These are phyloP conservation scores for Aureobasidium namibiae DNA, from an alignment of 2,329 filamentous ascomycete genomes.

Conservation along the genomic window DNA sequence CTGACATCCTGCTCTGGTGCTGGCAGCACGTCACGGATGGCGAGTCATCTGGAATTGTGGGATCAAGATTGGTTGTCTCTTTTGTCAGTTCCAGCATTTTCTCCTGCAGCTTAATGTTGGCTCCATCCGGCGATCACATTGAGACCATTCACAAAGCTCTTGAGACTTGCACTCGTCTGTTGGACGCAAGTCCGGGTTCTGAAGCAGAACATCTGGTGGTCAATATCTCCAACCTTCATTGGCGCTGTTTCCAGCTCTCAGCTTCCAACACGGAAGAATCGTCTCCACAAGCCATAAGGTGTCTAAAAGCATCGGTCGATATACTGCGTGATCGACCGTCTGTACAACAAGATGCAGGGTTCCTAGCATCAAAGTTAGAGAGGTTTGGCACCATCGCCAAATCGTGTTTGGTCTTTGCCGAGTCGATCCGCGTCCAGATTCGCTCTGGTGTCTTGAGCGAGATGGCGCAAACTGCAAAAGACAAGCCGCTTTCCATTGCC, in stretches of 20 bases:
- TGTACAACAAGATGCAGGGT: conserved; percentile 51
- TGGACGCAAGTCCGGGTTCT: background rate
- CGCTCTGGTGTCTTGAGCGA: background rate
- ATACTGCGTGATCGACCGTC: conserved; percentile 47
- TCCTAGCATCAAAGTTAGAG: conserved; percentile 58
- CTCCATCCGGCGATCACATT: background rate
- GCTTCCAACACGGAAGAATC: background rate
- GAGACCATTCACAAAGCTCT: background rate
- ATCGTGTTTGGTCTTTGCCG: background rate
- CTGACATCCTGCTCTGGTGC: background rate
- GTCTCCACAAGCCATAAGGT: background rate
- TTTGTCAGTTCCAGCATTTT: conserved; percentile 5
- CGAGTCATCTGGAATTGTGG: background rate
- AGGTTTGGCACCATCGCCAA: conserved; percentile 46
- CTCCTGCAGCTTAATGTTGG: background rate
- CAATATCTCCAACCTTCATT: conserved; percentile 66
- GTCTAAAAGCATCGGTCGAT: conserved; percentile 42
- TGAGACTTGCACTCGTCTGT: background rate
- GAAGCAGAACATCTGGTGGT: conserved; percentile 26
- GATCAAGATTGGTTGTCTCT: background rate
- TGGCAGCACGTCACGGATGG: background rate
- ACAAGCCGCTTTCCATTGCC: background rate
- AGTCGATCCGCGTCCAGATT: background rate
- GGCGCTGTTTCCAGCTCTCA: conserved; percentile 36
- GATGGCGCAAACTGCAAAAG: background rate